These are phyloP conservation scores for Pseudodiploospora longispora DNA, from an alignment of 2,329 filamentous ascomycete species.

Conservation along the genomic window DNA sequence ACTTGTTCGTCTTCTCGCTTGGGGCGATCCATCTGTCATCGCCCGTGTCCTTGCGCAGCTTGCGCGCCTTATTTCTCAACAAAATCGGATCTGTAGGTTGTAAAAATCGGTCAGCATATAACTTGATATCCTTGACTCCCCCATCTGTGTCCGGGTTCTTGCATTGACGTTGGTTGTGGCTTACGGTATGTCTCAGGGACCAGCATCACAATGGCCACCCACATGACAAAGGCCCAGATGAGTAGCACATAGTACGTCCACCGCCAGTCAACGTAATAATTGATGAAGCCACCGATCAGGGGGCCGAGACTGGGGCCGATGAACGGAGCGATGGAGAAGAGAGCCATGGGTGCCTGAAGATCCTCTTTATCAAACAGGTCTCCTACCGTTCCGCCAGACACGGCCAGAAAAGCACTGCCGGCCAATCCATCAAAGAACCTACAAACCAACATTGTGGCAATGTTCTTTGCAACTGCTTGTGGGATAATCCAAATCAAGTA, in stretches of 20 bases:
- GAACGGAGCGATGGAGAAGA: slow-evolving; percentile 63
- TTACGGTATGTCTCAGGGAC: slow-evolving; percentile 81
- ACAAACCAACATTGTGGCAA: slow-evolving; percentile 68
- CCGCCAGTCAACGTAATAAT: slow-evolving; percentile 64
- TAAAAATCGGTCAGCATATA: neutral
- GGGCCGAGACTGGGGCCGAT: slow-evolving; percentile 53
- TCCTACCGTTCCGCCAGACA: slow-evolving; percentile 79
- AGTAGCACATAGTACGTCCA: slow-evolving; percentile 81
- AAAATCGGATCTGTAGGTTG: slow-evolving; percentile 50
- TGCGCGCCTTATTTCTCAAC: slow-evolving; percentile 62
- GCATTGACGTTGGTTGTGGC: neutral
- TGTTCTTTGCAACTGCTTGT: slow-evolving; percentile 71
- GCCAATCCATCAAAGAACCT: slow-evolving; percentile 72
- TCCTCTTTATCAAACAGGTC: slow-evolving; percentile 65
- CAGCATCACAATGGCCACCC: slow-evolving; percentile 56
- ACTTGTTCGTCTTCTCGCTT: slow-evolving; percentile 64
- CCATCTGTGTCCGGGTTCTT: slow-evolving; percentile 4
- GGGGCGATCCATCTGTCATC: slow-evolving; percentile 69
- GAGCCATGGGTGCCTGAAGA: slow-evolving; percentile 73
- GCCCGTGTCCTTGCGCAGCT: slow-evolving; percentile 65
- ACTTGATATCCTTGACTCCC: no score
- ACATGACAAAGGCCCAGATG: slow-evolving; percentile 66
- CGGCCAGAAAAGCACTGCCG: slow-evolving; percentile 60
- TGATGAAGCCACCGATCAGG: slow-evolving; percentile 71
- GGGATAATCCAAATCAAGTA: slow-evolving; percentile 78